phyloP scores from a whole-genome alignment of 352 stramenopile species.

The Phytophthora tentaculata region DNA sequence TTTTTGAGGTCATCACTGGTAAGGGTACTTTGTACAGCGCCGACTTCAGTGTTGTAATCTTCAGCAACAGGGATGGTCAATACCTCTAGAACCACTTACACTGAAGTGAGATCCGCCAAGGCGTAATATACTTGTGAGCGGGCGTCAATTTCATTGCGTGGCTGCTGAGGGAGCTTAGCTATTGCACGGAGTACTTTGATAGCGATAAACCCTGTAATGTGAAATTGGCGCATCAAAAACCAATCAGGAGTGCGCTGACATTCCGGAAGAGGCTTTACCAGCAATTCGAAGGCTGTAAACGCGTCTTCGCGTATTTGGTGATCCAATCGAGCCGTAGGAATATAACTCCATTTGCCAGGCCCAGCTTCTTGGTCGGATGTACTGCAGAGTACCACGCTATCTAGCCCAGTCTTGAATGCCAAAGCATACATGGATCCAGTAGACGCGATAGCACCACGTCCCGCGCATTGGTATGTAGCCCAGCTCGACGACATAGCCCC shows the following conservation, averaged over 20 bases:
- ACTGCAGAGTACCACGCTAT: conserved; percentile 1
- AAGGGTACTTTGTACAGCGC: not conserved
- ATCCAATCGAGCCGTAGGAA: not conserved
- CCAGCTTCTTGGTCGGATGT: not conserved
- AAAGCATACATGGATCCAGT: not conserved
- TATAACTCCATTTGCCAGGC: conserved; percentile 3
- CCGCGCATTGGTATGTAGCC: not conserved
- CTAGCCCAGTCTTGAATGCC: not conserved
- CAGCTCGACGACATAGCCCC: not conserved
- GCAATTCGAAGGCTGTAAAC: not conserved
- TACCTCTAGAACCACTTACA: not conserved
- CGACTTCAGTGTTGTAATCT: not conserved
- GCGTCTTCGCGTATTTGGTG: too few species aligned
- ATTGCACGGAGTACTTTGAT: not conserved
- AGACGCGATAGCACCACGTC: not conserved
- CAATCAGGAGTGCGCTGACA: too few species aligned
- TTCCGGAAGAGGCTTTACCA: not conserved
- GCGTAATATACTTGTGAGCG: not conserved
- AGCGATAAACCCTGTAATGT: not conserved
- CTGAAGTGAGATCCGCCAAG: not conserved
- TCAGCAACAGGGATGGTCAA: not conserved
- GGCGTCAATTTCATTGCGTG: not conserved
- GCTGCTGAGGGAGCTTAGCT: not conserved
- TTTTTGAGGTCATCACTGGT: not conserved
- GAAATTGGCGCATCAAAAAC: conserved; percentile 12